phyloP scores from a whole-genome alignment of 169 alveolate genomes.

The Plasmodium cynomolgi region DNA sequence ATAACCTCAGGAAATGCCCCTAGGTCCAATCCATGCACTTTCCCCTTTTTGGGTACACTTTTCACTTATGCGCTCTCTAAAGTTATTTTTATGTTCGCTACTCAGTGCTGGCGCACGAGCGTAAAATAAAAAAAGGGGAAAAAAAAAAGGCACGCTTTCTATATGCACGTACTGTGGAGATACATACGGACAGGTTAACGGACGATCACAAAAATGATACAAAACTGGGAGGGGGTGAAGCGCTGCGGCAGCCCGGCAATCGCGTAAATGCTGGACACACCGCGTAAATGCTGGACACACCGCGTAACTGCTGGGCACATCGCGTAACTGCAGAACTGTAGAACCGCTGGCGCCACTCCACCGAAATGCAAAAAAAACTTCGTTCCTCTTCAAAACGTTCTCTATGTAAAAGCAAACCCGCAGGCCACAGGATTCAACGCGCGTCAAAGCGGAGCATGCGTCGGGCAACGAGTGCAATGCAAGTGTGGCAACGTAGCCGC shows the following conservation, averaged over 20 bases:
- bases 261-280: not conserved
- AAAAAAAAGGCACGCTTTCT: not conserved
- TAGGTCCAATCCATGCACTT: not conserved
- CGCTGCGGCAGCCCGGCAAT: not conserved
- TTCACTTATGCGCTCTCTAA: not conserved
- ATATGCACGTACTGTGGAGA: not conserved
- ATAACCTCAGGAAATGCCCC: not conserved
- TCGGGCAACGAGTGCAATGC: not conserved
- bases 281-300: too few relatives aligned
- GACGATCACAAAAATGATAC: not conserved
- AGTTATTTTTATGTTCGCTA: not conserved
- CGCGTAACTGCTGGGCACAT: not conserved
- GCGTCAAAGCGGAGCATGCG: not conserved
- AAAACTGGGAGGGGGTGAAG: not conserved
- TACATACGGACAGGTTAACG: not conserved
- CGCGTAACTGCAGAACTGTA: not conserved
- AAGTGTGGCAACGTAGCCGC: not conserved
- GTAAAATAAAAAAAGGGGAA: not conserved
- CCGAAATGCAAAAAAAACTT: not conserved
- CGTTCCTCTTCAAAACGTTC: not conserved
- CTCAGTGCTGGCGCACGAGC: not conserved
- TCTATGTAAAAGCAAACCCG: not conserved
- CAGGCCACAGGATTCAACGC: not conserved
- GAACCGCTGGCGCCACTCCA: not conserved
- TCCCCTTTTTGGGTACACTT: not conserved